phyloP scores from a whole-genome alignment of 176 grass and related monocot species.

The Hordeum marinum region DNA sequence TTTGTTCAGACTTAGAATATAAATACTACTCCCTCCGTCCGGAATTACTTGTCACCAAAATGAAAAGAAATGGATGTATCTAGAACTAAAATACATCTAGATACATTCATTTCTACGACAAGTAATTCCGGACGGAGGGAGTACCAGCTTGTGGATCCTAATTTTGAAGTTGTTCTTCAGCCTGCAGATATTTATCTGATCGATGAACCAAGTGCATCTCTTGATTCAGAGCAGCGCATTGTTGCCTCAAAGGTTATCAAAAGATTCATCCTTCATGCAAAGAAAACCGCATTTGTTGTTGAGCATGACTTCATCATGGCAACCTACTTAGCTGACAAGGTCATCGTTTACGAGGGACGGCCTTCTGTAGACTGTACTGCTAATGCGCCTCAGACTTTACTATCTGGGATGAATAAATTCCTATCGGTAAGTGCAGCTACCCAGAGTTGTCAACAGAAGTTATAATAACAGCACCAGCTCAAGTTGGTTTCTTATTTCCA shows the following conservation, averaged over 20 bases:
- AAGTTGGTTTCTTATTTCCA: neutral
- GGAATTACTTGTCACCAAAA: too few relatives aligned
- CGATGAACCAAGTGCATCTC: slow-evolving; percentile 87
- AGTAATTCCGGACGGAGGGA: too few relatives aligned
- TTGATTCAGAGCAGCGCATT: slow-evolving; percentile 92
- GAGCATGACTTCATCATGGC: slow-evolving; percentile 98
- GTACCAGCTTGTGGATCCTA: slow-evolving; percentile 17
- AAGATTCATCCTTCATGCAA: slow-evolving; percentile 90
- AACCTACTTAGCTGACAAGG: slow-evolving; percentile 87
- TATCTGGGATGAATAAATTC: slow-evolving; percentile 89
- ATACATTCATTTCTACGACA: too few relatives aligned
- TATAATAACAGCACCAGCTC: neutral
- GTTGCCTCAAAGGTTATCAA: slow-evolving; percentile 87
- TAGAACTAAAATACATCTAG: too few relatives aligned
- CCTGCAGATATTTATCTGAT: slow-evolving; percentile 92
- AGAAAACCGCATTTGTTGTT: slow-evolving; percentile 88
- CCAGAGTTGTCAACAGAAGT: neutral
- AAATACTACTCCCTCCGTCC: too few relatives aligned
- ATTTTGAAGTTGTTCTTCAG: slow-evolving; percentile 26
- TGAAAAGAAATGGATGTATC: too few relatives aligned
- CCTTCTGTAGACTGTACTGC: slow-evolving; percentile 72
- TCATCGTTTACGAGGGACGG: slow-evolving; percentile 76
- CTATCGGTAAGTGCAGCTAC: slow-evolving; percentile 52
- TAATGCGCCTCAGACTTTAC: slow-evolving; percentile 69
- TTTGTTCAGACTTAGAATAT: neutral